These are phyloP conservation scores for Fraxinus americana DNA, from an alignment of 257 asterid species.

Conservation along the genomic window DNA sequence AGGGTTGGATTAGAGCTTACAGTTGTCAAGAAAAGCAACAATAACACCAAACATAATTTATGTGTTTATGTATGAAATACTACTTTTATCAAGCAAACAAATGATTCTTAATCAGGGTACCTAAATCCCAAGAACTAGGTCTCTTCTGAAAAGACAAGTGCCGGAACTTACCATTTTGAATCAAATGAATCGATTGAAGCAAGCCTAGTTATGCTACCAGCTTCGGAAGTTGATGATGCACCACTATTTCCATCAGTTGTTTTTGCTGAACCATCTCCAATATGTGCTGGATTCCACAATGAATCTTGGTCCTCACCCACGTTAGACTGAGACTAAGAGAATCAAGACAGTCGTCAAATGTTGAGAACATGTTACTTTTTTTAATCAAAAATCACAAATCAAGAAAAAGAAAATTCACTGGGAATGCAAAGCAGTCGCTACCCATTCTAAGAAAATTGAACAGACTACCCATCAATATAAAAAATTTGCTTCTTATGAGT, in stretches of 20 bases:
- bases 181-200: conserved; percentile 97
- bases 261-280: conserved; percentile 67
- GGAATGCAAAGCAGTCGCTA: not conserved
- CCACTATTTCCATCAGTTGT: conserved; percentile 57
- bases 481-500: not conserved
- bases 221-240: conserved; percentile 59
- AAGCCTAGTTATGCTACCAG: conserved; percentile 86
- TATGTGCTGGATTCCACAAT: conserved; percentile 75
- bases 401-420: not conserved
- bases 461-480: not conserved
- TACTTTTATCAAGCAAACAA: not conserved
- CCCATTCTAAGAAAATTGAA: not conserved
- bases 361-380: not conserved
- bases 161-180: conserved; percentile 77
- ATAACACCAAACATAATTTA: not conserved
- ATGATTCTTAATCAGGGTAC: not conserved
- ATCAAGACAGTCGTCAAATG: conserved; percentile 12
- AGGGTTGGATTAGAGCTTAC: not conserved
- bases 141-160: not conserved
- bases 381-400: not conserved
- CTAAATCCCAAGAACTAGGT: not conserved
- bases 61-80: not conserved
- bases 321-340: conserved; percentile 47
- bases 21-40: not conserved
- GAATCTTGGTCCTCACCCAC: conserved; percentile 69